Percentiles rank a stretch among this genome's conserved stretches.
Conservation (phyloP, 2,329 filamentous ascomycete species). For the Curvularia sp. region DNA sequence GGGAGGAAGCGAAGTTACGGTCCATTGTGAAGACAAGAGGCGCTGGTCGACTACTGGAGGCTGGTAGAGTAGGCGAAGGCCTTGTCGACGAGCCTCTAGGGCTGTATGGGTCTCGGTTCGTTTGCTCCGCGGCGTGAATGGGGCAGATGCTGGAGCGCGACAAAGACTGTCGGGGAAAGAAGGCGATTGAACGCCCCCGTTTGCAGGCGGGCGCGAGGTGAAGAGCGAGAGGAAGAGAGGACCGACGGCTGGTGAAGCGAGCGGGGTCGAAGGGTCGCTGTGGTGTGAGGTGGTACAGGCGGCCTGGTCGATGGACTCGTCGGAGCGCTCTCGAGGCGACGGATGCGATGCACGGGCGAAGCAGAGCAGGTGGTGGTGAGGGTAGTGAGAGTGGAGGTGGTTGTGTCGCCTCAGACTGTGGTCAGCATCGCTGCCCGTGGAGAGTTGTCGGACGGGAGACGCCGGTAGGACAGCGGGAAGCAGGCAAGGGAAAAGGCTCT, state of each 20-base stretch:
- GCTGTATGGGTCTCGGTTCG: neutral
- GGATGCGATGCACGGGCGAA: neutral
- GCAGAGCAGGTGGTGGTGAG: neutral
- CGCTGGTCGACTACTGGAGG: constrained; percentile 10
- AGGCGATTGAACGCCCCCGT: constrained; percentile 37
- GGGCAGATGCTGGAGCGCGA: constrained; percentile 13
- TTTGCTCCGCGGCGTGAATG: constrained; percentile 11
- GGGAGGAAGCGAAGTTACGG: constrained; percentile 12
- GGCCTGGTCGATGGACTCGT: constrained; percentile 7
- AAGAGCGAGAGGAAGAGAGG: neutral
- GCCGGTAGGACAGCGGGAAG: constrained; percentile 16
- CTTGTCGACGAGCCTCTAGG: constrained; percentile 1
- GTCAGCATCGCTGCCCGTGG: constrained; percentile 33
- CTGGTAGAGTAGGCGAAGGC: constrained; percentile 4
- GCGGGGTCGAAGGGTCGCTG: constrained; percentile 12
- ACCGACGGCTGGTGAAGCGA: neutral
- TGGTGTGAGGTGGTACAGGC: constrained; percentile 23
- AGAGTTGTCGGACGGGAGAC: constrained; percentile 20
- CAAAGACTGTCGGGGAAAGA: constrained; percentile 12
- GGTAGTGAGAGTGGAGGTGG: neutral
- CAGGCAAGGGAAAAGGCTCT: constrained; percentile 19
- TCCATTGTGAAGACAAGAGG: constrained; percentile 23
- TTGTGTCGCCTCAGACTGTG: constrained; percentile 25
- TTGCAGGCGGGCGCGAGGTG: constrained; percentile 17
- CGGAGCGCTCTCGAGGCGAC: constrained; percentile 4